Percentiles rank a stretch among this genome's conserved stretches.
Evolutionary conservation across 2,329 filamentous ascomycete species (phyloP).

Genomic region (Beauveria asiatica): DNA sequence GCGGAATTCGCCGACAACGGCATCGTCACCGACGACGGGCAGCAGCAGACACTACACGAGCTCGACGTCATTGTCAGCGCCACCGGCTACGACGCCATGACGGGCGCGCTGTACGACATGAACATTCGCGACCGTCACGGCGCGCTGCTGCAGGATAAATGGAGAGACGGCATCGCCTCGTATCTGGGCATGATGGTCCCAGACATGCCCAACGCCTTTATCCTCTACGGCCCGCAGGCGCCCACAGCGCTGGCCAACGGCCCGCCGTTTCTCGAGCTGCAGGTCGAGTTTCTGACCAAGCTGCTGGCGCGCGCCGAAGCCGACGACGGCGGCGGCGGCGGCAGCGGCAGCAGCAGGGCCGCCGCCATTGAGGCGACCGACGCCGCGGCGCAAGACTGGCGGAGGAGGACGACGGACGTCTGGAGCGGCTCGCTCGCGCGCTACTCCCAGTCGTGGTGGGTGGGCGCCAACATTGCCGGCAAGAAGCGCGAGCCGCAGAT

Average conservation of each 20-base stretch:
- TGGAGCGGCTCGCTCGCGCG: too few relatives aligned
- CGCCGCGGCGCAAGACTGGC: too few relatives aligned
- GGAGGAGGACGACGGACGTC: too few relatives aligned
- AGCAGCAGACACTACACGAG: background rate
- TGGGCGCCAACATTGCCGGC: too few relatives aligned
- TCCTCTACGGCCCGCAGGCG: slow-evolving; percentile 19
- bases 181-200: slow-evolving; percentile 18
- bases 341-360: too few relatives aligned
- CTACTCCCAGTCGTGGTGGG: too few relatives aligned
- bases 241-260: slow-evolving; percentile 15
- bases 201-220: slow-evolving; percentile 16
- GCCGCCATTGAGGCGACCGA: too few relatives aligned
- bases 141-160: slow-evolving; percentile 11
- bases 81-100: slow-evolving; percentile 17
- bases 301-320: background rate
- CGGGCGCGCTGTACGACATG: slow-evolving; percentile 16
- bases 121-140: slow-evolving; percentile 15
- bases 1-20: background rate
- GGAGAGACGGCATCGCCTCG: slow-evolving; percentile 14
- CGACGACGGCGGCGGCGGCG: too few relatives aligned
- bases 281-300: slow-evolving; percentile 13
- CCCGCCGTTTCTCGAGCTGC: slow-evolving; percentile 16
- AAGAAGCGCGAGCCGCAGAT: too few relatives aligned
- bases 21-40: background rate
- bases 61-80: slow-evolving; percentile 14